Conservation (phyloP, 179 eudicot genomes). For the Amaranthus tricolor region DNA sequence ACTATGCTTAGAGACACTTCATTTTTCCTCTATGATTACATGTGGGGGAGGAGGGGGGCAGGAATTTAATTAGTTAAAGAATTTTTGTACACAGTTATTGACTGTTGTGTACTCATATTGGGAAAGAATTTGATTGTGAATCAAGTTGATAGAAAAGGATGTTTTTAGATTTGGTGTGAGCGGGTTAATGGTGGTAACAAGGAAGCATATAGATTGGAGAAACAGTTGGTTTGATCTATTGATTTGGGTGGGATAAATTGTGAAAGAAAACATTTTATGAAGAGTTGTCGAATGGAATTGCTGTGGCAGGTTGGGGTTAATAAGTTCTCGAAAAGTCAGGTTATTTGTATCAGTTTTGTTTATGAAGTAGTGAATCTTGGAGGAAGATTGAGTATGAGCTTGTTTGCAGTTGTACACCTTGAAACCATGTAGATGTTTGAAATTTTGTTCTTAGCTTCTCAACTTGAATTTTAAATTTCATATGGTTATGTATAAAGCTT, state of each 20-base stretch:
- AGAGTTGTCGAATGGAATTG: neutral
- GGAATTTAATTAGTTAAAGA: neutral
- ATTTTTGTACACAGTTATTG: neutral
- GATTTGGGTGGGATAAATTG: neutral
- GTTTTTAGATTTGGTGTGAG: neutral
- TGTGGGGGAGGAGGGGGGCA: no score
- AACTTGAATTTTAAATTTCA: no score
- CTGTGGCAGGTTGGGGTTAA: neutral
- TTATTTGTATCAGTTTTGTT: neutral
- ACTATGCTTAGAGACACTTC: neutral
- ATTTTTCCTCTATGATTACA: neutral
- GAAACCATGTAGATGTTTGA: neutral
- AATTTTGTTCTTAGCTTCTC: neutral
- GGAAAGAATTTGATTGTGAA: neutral
- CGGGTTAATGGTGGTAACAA: neutral
- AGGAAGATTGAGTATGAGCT: neutral
- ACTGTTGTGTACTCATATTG: neutral
- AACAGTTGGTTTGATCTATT: neutral
- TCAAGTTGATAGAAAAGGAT: neutral
- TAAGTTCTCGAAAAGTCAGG: no score
- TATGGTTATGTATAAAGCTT: neutral
- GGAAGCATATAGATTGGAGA: neutral
- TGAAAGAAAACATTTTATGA: neutral
- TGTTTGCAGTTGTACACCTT: neutral
- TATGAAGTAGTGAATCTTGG: neutral